Evolutionary conservation across 441 rosid genomes (phyloP), one percentile per base, ranked within the genome.

Genomic region (Capsella rubella): DNA sequence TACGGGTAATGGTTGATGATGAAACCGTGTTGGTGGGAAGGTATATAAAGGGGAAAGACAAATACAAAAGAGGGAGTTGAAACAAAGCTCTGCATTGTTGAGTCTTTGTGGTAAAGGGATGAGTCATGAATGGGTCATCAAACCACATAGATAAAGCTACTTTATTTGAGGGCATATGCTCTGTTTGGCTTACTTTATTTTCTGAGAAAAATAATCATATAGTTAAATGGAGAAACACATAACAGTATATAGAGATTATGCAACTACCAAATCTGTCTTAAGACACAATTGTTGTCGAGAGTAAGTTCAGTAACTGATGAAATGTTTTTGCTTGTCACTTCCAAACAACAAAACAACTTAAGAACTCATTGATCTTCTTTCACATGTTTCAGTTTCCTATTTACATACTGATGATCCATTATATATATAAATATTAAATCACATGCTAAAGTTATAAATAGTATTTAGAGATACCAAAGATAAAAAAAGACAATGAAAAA

Each of bases 31-130:
- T 29, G 57, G 58, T 59, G 42, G 14, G 69, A 37, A 27, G 65
- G 81, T 72, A 72, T 72, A 72, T 77, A 42, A 77, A 72, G 67
- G 70, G 73, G 73, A 47, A 69, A 55, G 46, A 69, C 60, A 65
- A 64, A 39, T 51, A 52, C 63, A 42, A 68, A 64, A 71, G 80
- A 71, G 76, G 64, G 73, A 77, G 67, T 77, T 57, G 62, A 49
- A 55, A n/a, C 51, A 53, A 61, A 67, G 12, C 21, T 69, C 25
- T 40, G 14, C 21, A 39, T 1, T 21, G 25, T 51, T 28, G 61
- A 67, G 32, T 8, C 67, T 34, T 70, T 46, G 32, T 31, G 13
- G 57, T 34, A 10, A 47, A 35, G 72, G 72, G 57, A 50, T 63
- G 78, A 76, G 64, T 80, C 78, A 68, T 70, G 47, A 3, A 56